Base-by-base conservation (phyloP, 176 grass and related monocot genomes). In the Bromus sterilis region DNA sequence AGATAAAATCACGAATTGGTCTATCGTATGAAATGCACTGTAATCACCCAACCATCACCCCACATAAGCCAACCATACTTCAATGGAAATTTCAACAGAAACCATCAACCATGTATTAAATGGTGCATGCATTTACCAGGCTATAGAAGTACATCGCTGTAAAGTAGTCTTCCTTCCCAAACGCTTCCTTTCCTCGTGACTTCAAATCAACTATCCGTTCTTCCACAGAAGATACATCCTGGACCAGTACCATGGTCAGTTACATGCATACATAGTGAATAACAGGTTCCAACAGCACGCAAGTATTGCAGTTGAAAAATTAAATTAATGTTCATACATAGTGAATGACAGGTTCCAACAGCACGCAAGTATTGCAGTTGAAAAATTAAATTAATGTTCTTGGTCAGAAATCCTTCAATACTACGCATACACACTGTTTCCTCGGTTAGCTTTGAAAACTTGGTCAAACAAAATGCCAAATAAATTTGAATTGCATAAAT, bases 121-220 rank as follows among this genome's bases (percentile, higher is more conserved):
- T 58, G 10, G 16, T 25, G 41, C 39, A 39, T 29, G 43, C 43
- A 78, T 4, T 64, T 86, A 80, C 84, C 30, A 64, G 56, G 26
- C 24, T 18, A 75, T 56, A 81, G 21, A 63, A 72, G 55, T 81
- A 81, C 11, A 79, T 39, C 1, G 84, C 77, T 67, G 67, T 64
- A 55, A 64, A 20, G 39, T 80, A 86, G 5, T 80, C 84, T 21
- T 7, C 44, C 60, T 62, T 81, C 16, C 36, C 57, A 65, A 86
- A 74, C 56, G 70, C 76, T 61, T 86, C 77, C 29, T 43, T 57
- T 57, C 76, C 71, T 62, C 20, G 30, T 21, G 76, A 74, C 31
- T 72, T 86, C 56, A 74, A 37, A 61, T 80, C 70, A 55, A 78
- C 23, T 49, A 81, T 53, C 56, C 56, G 25, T 32, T 36, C 9